phyloP scores from a whole-genome alignment of 495 filamentous ascomycete species.

The Aspergillus olivimuriae region DNA sequence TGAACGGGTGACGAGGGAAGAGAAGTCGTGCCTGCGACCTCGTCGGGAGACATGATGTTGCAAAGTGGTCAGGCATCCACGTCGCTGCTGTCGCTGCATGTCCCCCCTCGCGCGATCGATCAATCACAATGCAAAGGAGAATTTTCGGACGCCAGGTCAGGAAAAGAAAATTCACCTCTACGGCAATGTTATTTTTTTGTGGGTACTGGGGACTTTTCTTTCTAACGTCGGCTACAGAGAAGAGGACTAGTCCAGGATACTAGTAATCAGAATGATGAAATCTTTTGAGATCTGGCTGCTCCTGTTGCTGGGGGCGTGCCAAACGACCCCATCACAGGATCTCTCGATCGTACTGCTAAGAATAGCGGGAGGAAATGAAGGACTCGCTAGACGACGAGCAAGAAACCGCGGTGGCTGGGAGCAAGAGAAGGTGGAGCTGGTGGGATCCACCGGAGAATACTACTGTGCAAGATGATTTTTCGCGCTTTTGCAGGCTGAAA shows the following conservation, averaged over 20 bases:
- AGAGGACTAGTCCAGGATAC: neutral
- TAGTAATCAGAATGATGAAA: neutral
- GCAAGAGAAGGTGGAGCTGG: neutral
- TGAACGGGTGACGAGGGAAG: conserved; percentile 7
- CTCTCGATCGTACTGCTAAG: neutral
- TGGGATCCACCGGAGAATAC: neutral
- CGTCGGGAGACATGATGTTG: conserved; percentile 13
- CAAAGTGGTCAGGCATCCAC: conserved; percentile 22
- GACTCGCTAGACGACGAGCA: neutral
- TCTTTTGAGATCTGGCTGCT: neutral
- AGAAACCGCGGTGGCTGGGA: neutral
- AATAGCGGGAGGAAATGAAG: neutral
- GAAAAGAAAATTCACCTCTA: neutral
- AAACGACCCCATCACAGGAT: neutral
- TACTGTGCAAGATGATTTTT: too few species aligned
- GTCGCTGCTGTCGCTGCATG: conserved; percentile 9
- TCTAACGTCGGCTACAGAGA: neutral
- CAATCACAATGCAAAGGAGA: conserved; percentile 3
- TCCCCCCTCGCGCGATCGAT: conserved; percentile 3
- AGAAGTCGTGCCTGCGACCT: conserved; percentile 10
- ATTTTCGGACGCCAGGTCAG: conserved; percentile 5
- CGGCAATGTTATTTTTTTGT: neutral
- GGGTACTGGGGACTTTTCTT: neutral
- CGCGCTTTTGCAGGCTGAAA: too few species aligned
- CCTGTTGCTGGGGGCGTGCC: neutral